Conservation (phyloP, 2,329 filamentous ascomycete genomes). For the Botryotinia narcissicola region DNA sequence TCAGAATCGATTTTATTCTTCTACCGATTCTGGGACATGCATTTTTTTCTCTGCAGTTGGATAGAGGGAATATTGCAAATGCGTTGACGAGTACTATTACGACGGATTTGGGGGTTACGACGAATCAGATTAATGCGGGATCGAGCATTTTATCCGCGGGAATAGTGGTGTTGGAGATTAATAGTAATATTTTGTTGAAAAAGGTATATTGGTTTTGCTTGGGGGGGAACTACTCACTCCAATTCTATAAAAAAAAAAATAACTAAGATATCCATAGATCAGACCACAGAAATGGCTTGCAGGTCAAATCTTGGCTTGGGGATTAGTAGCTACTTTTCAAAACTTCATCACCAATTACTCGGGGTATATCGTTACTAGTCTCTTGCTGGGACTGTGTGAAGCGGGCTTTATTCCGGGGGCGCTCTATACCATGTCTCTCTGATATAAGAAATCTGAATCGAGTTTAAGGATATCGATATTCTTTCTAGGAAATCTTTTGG, state of each 20-base stretch:
- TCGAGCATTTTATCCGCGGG: background rate
- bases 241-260: background rate
- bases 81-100: background rate
- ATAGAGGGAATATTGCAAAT: background rate
- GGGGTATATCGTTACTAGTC: background rate
- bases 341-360: background rate
- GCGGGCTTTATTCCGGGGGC: background rate
- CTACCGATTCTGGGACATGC: background rate
- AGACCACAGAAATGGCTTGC: background rate
- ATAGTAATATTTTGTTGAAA: background rate
- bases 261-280: background rate
- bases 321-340: background rate
- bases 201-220: background rate
- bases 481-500: background rate
- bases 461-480: background rate
- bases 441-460: background rate
- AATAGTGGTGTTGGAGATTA: background rate
- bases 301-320: background rate
- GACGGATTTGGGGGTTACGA: background rate
- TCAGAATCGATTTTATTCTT: background rate
- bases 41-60: background rate
- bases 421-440: background rate
- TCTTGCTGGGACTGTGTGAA: background rate
- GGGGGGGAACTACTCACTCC: background rate
- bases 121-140: background rate